Evolutionary conservation across 805 yeast species (phyloP).

Genomic region (Metschnikowia chrysomelidarum): DNA sequence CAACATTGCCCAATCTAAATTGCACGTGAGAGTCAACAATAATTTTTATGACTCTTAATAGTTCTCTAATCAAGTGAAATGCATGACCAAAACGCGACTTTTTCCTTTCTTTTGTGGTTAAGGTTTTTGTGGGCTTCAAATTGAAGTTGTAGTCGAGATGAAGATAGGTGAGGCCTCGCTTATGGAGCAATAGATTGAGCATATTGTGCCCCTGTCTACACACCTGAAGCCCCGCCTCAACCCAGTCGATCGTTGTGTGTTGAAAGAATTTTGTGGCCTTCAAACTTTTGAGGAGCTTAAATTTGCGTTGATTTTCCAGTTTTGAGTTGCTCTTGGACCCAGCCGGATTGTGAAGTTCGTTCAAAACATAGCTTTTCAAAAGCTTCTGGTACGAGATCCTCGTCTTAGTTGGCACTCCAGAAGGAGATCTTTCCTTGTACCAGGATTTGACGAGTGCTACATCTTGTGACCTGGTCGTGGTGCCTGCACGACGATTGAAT

Average conservation of each 20-base stretch:
- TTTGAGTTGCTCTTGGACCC: slow-evolving; percentile 26
- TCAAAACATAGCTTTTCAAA: slow-evolving; percentile 70
- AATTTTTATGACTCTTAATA: slow-evolving; percentile 76
- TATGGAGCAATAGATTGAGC: slow-evolving; percentile 85
- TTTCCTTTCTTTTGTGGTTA: slow-evolving; percentile 95
- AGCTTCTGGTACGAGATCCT: slow-evolving; percentile 87
- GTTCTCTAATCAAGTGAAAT: slow-evolving; percentile 89
- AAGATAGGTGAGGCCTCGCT: slow-evolving; percentile 85
- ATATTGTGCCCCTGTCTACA: slow-evolving; percentile 92
- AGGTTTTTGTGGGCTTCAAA: slow-evolving; percentile 91
- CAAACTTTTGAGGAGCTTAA: slow-evolving; percentile 61
- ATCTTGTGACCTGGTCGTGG: slow-evolving; percentile 80
- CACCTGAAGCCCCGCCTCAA: slow-evolving; percentile 94
- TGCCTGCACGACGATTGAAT: slow-evolving; percentile 71
- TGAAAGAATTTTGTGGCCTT: slow-evolving; percentile 85
- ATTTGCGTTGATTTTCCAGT: slow-evolving; percentile 47
- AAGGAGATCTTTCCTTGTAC: slow-evolving; percentile 70
- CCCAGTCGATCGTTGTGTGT: slow-evolving; percentile 94
- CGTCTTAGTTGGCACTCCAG: slow-evolving; percentile 68
- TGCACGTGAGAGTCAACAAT: slow-evolving; percentile 94
- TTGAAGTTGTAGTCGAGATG: slow-evolving; percentile 96
- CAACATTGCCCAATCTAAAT: slow-evolving; percentile 83
- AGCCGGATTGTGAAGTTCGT: slow-evolving; percentile 56
- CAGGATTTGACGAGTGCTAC: slow-evolving; percentile 80
- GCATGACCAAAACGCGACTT: slow-evolving; percentile 95